These are phyloP conservation scores for Passiflora organensis DNA, from an alignment of 345 rosid genomes.

Conservation along the genomic window DNA sequence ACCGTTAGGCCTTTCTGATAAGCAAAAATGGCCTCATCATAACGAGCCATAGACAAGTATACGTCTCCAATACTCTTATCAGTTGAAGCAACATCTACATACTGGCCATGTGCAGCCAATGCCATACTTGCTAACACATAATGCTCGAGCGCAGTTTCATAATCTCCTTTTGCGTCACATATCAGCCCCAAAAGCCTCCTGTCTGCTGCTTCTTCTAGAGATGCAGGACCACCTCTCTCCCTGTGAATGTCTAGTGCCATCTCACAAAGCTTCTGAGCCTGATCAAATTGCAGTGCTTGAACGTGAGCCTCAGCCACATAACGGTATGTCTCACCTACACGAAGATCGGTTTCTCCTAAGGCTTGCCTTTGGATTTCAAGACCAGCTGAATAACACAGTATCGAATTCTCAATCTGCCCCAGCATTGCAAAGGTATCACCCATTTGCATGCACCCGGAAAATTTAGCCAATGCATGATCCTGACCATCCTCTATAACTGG, in stretches of 20 bases:
- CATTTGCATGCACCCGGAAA: conserved; percentile 93
- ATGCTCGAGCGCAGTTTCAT: conserved; percentile 85
- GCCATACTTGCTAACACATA: conserved; percentile 86
- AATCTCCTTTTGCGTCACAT: conserved; percentile 67
- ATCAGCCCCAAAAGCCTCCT: conserved; percentile 85
- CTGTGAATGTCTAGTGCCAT: conserved; percentile 73
- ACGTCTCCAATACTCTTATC: conserved; percentile 93
- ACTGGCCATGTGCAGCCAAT: conserved; percentile 56
- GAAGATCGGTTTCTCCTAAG: conserved; percentile 65
- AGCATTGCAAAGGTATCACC: conserved; percentile 81
- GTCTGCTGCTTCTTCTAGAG: conserved; percentile 83
- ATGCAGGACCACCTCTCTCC: conserved; percentile 47
- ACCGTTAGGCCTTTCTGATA: conserved; percentile 82
- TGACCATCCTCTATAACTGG: conserved; percentile 71
- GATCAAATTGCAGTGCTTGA: conserved; percentile 77
- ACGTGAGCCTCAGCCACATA: conserved; percentile 86
- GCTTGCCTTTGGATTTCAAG: conserved; percentile 87
- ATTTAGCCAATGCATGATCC: conserved; percentile 81
- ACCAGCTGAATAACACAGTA: conserved; percentile 74
- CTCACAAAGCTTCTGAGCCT: conserved; percentile 74
- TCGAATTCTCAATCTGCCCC: conserved; percentile 82
- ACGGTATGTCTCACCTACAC: conserved; percentile 79
- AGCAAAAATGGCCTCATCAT: conserved; percentile 78
- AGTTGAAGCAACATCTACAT: conserved; percentile 63
- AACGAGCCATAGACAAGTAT: conserved; percentile 73